Base-by-base conservation (phyloP, 352 stramenopile species). In the Globisporangium spinosum region DNA sequence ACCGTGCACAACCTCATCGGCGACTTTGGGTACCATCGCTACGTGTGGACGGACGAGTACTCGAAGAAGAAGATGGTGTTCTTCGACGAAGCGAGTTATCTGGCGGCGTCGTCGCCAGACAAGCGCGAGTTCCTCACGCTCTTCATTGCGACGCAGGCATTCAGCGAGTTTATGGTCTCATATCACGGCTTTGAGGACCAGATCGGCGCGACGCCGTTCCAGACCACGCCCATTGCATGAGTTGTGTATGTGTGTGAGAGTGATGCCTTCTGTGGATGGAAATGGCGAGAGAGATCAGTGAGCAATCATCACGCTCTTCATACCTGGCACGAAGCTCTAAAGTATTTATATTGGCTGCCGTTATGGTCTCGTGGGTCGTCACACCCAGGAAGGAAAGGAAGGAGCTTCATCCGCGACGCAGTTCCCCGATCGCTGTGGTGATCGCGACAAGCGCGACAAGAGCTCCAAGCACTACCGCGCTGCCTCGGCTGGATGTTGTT, bases 1-100 rank as follows among this genome's bases (percentile, higher is more conserved):
- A 81, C 83, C 7, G 83, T 94, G 15, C 79, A 79, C 43, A 77
- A 82, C 12, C 76, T 96, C 15, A 89, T 96, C 29, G 86, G 83
- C 0, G 82, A 94, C 70, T 95, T 94, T 75, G 87, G 87, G 22
- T 93, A 93, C 65, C 85, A 94, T 49, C 82, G 87, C 13, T 92
- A 94, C 58, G 79, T 89, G 25, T 95, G 87, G 87, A 91, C 81
- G 2, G 87, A 95, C 70, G 85, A 95, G 70, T 91, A 91, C 73
- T 88, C 82, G 23, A 83, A 89, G 38, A 80, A 85, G 55, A 82
- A 81, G 66, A 93, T 87, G 8, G 75, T 91, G 10, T 94, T 95
- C 64, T 94, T 95, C 59, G 87, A 95, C 62, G 87, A 95, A 65
- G 87, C 87, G 25, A 93, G 87, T 67, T 95, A 95, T 63, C 67